phyloP scores from a whole-genome alignment of 2,329 filamentous ascomycete genomes.

The Bipolaris cookei region DNA sequence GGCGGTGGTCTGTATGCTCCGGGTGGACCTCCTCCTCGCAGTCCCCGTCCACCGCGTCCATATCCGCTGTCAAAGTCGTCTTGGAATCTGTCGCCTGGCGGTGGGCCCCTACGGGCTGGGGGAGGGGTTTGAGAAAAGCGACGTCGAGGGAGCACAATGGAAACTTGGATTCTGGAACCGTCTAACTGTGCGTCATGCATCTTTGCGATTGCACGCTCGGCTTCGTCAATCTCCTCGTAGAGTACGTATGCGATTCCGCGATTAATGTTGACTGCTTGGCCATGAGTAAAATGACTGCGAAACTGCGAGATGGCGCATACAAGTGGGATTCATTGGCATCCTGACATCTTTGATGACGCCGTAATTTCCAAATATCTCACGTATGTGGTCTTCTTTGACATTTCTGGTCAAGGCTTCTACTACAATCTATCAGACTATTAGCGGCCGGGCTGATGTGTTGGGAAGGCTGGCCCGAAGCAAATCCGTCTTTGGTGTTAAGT shows the following conservation, averaged over 20 bases:
- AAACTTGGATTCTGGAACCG: constrained; percentile 81
- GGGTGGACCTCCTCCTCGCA: constrained; percentile 45
- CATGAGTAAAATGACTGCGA: constrained; percentile 10
- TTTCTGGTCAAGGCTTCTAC: constrained; percentile 97
- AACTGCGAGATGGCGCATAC: constrained; percentile 58
- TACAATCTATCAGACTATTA: constrained; percentile 70
- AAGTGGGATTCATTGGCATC: constrained; percentile 85
- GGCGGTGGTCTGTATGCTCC: constrained; percentile 47
- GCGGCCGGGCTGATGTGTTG: neutral
- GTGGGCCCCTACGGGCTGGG: constrained; percentile 64
- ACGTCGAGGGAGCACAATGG: constrained; percentile 82
- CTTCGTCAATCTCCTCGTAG: constrained; percentile 76
- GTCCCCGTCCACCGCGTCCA: constrained; percentile 13
- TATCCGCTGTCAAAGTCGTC: constrained; percentile 30
- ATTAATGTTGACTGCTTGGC: constrained; percentile 75
- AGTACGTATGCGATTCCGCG: constrained; percentile 93
- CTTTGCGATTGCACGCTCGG: constrained; percentile 86
- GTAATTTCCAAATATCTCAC: constrained; percentile 90
- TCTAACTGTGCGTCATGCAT: constrained; percentile 99
- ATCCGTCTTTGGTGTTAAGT: neutral
- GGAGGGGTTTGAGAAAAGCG: constrained; percentile 84
- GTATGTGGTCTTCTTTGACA: constrained; percentile 84
- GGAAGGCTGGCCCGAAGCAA: constrained; percentile 7
- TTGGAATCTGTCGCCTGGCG: constrained; percentile 36
- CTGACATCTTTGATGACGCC: constrained; percentile 86